A percentile compares a stretch with the other conserved stretches of the same genome.
Evolutionary conservation across 2,329 filamentous ascomycete genomes (phyloP).

Genomic region (Thelonectria olida): DNA sequence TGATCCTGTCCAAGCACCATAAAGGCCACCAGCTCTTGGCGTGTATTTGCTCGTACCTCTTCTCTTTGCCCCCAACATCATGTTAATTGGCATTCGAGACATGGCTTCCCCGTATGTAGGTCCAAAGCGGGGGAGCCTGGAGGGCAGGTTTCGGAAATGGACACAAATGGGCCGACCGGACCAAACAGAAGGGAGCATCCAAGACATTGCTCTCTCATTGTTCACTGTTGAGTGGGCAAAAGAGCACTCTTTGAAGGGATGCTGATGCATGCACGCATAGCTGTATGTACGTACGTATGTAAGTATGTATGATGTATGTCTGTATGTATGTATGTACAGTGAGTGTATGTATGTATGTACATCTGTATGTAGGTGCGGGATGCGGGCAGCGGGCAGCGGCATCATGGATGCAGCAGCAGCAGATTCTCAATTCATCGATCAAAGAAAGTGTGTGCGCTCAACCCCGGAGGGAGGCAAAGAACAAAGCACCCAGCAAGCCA

Average conservation of each 20-base stretch:
- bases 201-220: not conserved
- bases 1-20: no score
- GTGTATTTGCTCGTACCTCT: no score
- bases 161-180: constrained; percentile 6
- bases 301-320: no score
- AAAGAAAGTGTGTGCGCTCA: not conserved
- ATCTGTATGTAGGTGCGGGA: not conserved
- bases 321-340: no score
- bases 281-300: not conserved
- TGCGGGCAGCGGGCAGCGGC: not conserved
- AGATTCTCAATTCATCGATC: no score
- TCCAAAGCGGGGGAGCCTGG: not conserved
- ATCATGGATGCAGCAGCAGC: not conserved
- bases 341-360: not conserved
- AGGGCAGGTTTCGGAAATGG: constrained; percentile 7
- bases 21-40: no score
- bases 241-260: not conserved
- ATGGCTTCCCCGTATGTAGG: not conserved
- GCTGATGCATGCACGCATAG: constrained; percentile 4
- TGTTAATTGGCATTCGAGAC: not conserved
- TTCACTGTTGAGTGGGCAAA: no score
- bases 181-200: constrained; percentile 3
- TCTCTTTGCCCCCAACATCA: not conserved
- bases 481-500: no score
- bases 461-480: no score